These are phyloP conservation scores for Paxillus ammoniavirescens DNA, from an alignment of 768 basidiomycete genomes.

Conservation along the genomic window DNA sequence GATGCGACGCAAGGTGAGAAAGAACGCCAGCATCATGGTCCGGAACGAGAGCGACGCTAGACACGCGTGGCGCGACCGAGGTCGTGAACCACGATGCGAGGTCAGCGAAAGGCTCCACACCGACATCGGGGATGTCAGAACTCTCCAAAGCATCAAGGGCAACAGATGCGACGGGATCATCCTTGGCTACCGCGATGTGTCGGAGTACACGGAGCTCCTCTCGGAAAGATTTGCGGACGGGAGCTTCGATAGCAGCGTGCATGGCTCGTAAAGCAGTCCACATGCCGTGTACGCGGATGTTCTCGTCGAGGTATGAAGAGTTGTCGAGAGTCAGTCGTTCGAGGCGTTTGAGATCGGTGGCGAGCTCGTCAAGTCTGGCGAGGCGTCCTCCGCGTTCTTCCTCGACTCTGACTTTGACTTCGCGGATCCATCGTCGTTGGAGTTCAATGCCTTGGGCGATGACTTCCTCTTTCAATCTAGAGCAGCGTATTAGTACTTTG, in stretches of 20 bases:
- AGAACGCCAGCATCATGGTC: constrained; percentile 86
- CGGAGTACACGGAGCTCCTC: constrained; percentile 84
- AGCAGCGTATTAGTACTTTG: not conserved
- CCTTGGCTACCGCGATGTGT: constrained; percentile 66
- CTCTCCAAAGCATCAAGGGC: constrained; percentile 68
- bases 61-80: constrained; percentile 79
- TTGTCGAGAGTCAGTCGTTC: constrained; percentile 92
- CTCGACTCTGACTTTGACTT: constrained; percentile 94
- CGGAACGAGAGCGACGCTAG: constrained; percentile 89
- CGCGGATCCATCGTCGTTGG: constrained; percentile 94
- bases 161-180: constrained; percentile 65
- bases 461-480: constrained; percentile 89
- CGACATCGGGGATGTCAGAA: constrained; percentile 73
- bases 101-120: constrained; percentile 86
- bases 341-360: constrained; percentile 84
- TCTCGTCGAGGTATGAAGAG: constrained; percentile 87
- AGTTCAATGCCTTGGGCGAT: constrained; percentile 96
- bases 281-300: constrained; percentile 85
- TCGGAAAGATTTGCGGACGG: constrained; percentile 80
- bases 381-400: constrained; percentile 94
- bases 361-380: constrained; percentile 91
- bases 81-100: constrained; percentile 89
- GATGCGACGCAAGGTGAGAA: constrained; percentile 79
- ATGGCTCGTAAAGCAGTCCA: constrained; percentile 92
- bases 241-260: constrained; percentile 59